Percentiles rank a stretch among this genome's conserved stretches.
These are phyloP conservation scores for Suhomyces panamericanus DNA, from an alignment of 1,139 yeast species.

Conservation along the genomic window DNA sequence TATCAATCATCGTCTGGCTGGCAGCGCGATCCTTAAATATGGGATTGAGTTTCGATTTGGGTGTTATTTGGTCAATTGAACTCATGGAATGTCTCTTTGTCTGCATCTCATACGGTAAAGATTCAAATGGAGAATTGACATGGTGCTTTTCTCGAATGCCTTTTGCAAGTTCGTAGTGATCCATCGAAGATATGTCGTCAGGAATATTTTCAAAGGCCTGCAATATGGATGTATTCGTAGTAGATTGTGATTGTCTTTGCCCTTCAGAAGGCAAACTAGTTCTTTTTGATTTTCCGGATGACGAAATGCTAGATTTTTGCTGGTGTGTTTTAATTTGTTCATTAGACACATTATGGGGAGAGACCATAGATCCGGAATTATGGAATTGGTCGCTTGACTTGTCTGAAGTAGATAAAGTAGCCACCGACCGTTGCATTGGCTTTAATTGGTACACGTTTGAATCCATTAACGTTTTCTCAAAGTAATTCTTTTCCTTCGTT, in stretches of 20 bases:
- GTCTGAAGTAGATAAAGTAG: constrained; percentile 21
- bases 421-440: constrained; percentile 36
- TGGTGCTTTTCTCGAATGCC: neutral
- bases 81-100: constrained; percentile 12
- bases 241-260: constrained; percentile 27
- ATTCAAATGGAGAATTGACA: constrained; percentile 1
- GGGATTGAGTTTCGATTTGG: constrained; percentile 1
- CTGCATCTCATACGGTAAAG: neutral
- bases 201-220: constrained; percentile 35
- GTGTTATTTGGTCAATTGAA: constrained; percentile 9
- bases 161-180: constrained; percentile 2
- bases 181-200: constrained; percentile 29
- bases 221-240: constrained; percentile 30
- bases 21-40: constrained; percentile 5
- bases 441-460: constrained; percentile 29
- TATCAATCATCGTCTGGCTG: constrained; percentile 13
- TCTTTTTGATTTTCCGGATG: constrained; percentile 11
- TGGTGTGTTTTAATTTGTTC: neutral
- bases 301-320: neutral
- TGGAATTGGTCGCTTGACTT: constrained; percentile 1
- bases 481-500: constrained; percentile 6
- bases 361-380: constrained; percentile 4
- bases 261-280: constrained; percentile 11
- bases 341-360: constrained; percentile 3
- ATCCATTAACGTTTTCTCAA: constrained; percentile 18